These are phyloP conservation scores for Colletotrichum sp. DNA, from an alignment of 2,329 filamentous ascomycete species.

Conservation along the genomic window DNA sequence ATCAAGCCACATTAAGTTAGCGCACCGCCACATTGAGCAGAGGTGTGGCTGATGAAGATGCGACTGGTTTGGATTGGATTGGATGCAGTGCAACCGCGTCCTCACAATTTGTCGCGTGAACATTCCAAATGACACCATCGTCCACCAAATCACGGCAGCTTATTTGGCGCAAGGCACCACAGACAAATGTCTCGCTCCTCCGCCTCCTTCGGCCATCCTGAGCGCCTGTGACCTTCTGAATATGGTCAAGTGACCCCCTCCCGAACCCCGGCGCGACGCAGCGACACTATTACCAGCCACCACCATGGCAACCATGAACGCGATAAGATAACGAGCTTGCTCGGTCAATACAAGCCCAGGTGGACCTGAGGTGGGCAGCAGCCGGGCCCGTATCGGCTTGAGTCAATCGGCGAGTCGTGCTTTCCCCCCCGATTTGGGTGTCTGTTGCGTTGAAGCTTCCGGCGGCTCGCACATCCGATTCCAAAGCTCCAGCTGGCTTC, in stretches of 20 bases:
- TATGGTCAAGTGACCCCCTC: slow-evolving; percentile 5
- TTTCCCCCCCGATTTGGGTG: neutral
- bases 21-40: neutral
- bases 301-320: neutral
- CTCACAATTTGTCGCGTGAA: neutral
- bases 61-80: neutral
- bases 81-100: neutral
- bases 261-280: neutral
- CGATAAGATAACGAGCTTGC: slow-evolving; percentile 5
- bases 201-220: neutral
- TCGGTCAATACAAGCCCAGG: neutral
- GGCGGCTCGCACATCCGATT: neutral
- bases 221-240: slow-evolving; percentile 2
- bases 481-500: slow-evolving; percentile 10
- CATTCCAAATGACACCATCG: neutral
- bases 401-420: neutral
- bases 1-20: neutral
- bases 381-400: neutral
- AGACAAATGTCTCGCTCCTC: neutral
- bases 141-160: neutral
- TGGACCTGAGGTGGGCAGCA: neutral
- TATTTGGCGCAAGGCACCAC: neutral
- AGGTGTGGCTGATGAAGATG: neutral
- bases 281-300: neutral
- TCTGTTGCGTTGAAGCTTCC: neutral